Evolutionary conservation across 305 asterid genomes (phyloP).

Genomic region (Nicotiana rustica): DNA sequence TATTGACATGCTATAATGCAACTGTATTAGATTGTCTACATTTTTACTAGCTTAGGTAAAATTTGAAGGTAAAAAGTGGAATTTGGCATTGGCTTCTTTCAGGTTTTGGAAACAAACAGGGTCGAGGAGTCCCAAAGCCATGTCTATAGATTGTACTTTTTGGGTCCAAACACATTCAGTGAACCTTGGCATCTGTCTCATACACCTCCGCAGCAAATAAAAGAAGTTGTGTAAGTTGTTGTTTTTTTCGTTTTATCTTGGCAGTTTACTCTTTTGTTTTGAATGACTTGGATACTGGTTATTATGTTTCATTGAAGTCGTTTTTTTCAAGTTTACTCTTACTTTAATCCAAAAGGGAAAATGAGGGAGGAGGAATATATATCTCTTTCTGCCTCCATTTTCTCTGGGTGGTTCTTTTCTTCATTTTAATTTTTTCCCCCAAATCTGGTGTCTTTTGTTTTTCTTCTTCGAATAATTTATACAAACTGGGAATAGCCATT

Average conservation of each 20-base stretch:
- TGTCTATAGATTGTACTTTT: conserved; percentile 95
- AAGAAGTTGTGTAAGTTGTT: conserved; percentile 84
- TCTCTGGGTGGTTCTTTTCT: not conserved
- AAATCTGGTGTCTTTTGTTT: not conserved
- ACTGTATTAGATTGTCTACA: conserved; percentile 7
- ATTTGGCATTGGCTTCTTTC: conserved; percentile 42
- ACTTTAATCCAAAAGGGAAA: conserved; percentile 29
- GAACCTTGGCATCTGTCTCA: conserved; percentile 99
- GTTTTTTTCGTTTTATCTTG: conserved; percentile 24
- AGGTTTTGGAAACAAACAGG: conserved; percentile 98
- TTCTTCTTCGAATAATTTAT: not conserved
- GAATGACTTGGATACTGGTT: not conserved
- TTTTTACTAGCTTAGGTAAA: conserved; percentile 18
- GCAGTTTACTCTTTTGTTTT: conserved; percentile 13
- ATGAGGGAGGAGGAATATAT: not conserved
- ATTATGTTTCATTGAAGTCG: not conserved
- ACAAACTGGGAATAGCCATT: conserved; percentile 4
- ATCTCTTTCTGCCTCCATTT: not conserved
- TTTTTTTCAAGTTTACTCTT: conserved; percentile 10
- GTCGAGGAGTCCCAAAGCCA: conserved; percentile 98
- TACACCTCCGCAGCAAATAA: conserved; percentile 93
- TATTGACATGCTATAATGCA: not conserved
- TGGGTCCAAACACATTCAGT: conserved; percentile 92
- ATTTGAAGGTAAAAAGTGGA: conserved; percentile 23
- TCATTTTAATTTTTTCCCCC: not conserved